A percentile compares a stretch with the other conserved stretches of the same genome.
Evolutionary conservation across 2,329 filamentous ascomycete species (phyloP).

Genomic region (Teratosphaeria pseudoeucalypti): DNA sequence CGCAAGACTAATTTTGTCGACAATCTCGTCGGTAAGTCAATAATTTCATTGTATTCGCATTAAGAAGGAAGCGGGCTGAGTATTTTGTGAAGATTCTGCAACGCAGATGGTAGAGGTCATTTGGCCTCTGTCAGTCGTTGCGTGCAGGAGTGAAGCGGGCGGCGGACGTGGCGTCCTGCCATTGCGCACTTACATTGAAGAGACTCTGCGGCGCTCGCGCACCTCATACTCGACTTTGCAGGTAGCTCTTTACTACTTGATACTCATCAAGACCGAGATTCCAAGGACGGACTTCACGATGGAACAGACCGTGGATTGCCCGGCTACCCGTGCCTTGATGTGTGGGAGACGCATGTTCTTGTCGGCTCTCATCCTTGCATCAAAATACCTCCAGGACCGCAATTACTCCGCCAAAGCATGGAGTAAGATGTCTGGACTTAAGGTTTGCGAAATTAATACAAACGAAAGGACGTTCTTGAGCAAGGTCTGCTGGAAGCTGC

Average conservation of each 20-base stretch:
- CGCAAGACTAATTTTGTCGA: conserved; percentile 94
- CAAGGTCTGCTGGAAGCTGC: conserved; percentile 87
- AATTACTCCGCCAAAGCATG: conserved; percentile 96
- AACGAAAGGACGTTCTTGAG: conserved; percentile 89
- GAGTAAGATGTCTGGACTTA: conserved; percentile 98
- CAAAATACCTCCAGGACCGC: conserved; percentile 94
- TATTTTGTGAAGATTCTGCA: conserved; percentile 63
- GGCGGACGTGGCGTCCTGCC: conserved; percentile 71
- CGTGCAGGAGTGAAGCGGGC: conserved; percentile 58
- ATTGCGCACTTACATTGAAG: conserved; percentile 91
- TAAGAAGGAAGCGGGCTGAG: conserved; percentile 25
- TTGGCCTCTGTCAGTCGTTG: conserved; percentile 81
- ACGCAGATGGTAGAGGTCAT: conserved; percentile 96
- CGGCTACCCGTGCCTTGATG: conserved; percentile 69
- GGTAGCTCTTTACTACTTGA: conserved; percentile 90
- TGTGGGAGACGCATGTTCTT: conserved; percentile 97
- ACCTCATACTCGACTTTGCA: conserved; percentile 97
- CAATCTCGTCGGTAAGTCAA: conserved; percentile 83
- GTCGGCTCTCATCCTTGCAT: conserved; percentile 85
- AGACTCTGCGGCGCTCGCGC: conserved; percentile 85
- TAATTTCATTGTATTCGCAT: conserved; percentile 5
- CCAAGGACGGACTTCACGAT: conserved; percentile 75
- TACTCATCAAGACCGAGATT: conserved; percentile 85
- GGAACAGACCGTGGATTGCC: conserved; percentile 67
- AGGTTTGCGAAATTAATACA: conserved; percentile 86